Conservation (phyloP, 495 filamentous ascomycete species). For the Neurospora intermedia region DNA sequence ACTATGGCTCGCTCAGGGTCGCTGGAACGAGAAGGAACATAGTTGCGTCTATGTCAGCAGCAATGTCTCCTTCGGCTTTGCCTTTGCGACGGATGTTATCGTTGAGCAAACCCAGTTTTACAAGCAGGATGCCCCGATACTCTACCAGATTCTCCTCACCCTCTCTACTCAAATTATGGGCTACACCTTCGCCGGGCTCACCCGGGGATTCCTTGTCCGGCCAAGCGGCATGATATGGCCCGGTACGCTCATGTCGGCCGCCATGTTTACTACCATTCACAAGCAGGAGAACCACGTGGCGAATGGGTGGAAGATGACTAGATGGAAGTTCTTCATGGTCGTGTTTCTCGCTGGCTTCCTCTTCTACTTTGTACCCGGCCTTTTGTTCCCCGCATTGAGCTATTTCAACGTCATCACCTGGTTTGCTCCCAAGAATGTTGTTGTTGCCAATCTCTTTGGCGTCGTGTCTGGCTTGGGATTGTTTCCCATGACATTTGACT, state of each 20-base stretch:
- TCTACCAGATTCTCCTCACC: constrained; percentile 72
- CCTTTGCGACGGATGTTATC: constrained; percentile 75
- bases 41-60: constrained; percentile 80
- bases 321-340: constrained; percentile 72
- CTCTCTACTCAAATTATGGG: constrained; percentile 78
- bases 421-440: constrained; percentile 71
- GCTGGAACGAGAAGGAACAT: constrained; percentile 82
- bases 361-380: constrained; percentile 82
- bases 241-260: constrained; percentile 73
- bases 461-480: constrained; percentile 76
- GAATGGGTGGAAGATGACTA: constrained; percentile 73
- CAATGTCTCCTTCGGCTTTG: constrained; percentile 85
- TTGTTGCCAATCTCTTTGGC: constrained; percentile 74
- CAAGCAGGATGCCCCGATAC: constrained; percentile 59
- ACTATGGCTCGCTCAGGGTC: constrained; percentile 67
- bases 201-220: constrained; percentile 65
- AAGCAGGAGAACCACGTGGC: constrained; percentile 69
- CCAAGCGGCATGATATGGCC: constrained; percentile 92
- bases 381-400: constrained; percentile 76
- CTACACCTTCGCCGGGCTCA: constrained; percentile 73
- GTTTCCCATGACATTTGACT: constrained; percentile 85
- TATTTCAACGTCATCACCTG: constrained; percentile 88
- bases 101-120: constrained; percentile 84
- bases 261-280: constrained; percentile 79
- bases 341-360: constrained; percentile 53